Conservation (phyloP, 176 grass and related monocot genomes). For the Musa beccarii region DNA sequence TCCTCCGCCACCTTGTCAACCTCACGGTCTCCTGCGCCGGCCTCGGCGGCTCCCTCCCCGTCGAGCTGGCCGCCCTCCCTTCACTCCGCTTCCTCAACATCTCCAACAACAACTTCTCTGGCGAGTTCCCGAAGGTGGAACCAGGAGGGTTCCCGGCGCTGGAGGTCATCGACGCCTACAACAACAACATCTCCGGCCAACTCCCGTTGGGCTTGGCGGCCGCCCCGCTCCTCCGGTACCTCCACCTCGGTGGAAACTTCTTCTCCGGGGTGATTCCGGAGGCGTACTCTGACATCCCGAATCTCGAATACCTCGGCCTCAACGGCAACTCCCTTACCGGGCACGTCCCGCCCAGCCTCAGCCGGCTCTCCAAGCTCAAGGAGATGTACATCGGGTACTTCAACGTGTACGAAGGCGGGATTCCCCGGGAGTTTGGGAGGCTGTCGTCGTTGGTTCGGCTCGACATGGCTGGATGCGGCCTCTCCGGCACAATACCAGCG, state of each 20-base stretch:
- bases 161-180: conserved; percentile 59
- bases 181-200: conserved; percentile 74
- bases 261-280: conserved; percentile 62
- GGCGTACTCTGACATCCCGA: conserved; percentile 28
- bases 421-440: conserved; percentile 44
- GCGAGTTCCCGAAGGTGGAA: conserved; percentile 8
- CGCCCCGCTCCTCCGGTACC: conserved; percentile 31
- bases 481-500: conserved; percentile 49
- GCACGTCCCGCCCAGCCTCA: conserved; percentile 27
- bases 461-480: conserved; percentile 65
- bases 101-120: conserved; percentile 71
- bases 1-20: conserved; percentile 47
- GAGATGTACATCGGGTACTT: conserved; percentile 73
- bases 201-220: conserved; percentile 19
- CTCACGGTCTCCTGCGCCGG: conserved; percentile 62
- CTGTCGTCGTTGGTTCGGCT: conserved; percentile 45
- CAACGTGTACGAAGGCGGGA: conserved; percentile 58
- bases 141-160: conserved; percentile 28
- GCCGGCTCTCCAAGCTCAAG: conserved; percentile 14
- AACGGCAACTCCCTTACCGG: conserved; percentile 65
- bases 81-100: conserved; percentile 64
- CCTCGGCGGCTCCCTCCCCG: conserved; percentile 28
- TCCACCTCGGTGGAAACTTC: conserved; percentile 86
- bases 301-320: conserved; percentile 68
- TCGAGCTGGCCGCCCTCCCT: conserved; percentile 20